Evolutionary conservation across 1,284 basidiomycete genomes (phyloP).

Genomic region (Abortiporus biennis): DNA sequence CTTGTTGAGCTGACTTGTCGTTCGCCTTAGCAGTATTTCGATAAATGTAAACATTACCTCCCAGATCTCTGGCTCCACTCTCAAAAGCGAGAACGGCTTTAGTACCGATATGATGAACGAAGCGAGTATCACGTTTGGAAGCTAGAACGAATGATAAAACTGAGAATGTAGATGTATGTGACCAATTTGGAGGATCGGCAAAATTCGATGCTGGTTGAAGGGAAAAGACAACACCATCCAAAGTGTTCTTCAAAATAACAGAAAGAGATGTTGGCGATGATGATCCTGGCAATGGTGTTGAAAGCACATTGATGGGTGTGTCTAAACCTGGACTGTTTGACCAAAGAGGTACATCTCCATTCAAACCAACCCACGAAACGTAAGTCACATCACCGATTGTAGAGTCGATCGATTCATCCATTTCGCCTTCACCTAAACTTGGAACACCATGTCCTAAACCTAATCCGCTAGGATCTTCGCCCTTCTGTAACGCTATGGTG

Average conservation of each 20-base stretch:
- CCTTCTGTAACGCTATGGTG: conserved; percentile 53
- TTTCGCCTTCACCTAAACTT: conserved; percentile 74
- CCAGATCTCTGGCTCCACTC: conserved; percentile 53
- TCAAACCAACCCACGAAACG: conserved; percentile 56
- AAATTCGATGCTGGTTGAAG: conserved; percentile 26
- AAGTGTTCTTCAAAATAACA: conserved; percentile 69
- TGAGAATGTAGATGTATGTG: conserved; percentile 74
- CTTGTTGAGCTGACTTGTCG: conserved; percentile 67
- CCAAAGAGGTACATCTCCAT: conserved; percentile 41
- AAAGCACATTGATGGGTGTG: conserved; percentile 48
- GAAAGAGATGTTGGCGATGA: conserved; percentile 27
- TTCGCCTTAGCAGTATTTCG: conserved; percentile 38
- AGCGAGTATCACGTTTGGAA: conserved; percentile 85
- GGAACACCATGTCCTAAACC: conserved; percentile 65
- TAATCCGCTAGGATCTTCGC: conserved; percentile 47
- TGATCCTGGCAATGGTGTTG: conserved; percentile 52
- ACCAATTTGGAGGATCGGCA: conserved; percentile 48
- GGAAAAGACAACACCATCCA: conserved; percentile 78
- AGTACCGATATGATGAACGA: conserved; percentile 64
- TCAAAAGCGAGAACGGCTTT: conserved; percentile 76
- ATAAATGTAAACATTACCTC: conserved; percentile 84
- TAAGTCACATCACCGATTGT: conserved; percentile 55
- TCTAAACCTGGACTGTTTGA: conserved; percentile 28
- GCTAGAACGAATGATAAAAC: conserved; percentile 93
- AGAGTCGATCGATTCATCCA: conserved; percentile 79